phyloP scores from a whole-genome alignment of 2,329 filamentous ascomycete species.

The Venturia oleaginea region DNA sequence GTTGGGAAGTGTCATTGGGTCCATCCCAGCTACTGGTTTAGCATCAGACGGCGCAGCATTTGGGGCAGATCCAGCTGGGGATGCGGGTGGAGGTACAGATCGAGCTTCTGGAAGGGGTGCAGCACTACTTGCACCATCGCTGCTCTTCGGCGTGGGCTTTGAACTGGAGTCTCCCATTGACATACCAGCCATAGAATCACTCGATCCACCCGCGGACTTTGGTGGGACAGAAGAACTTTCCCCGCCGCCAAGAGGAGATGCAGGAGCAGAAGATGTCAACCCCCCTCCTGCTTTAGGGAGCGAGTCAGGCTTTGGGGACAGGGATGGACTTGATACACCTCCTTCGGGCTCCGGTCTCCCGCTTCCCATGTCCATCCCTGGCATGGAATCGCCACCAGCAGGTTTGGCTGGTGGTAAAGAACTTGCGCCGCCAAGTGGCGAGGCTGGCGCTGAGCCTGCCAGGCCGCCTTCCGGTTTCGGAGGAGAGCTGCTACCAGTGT shows the following conservation, averaged over 20 bases:
- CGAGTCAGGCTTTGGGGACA: no score
- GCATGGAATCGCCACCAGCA: not conserved
- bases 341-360: not conserved
- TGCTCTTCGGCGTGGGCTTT: no score
- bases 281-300: no score
- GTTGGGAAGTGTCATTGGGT: not conserved
- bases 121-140: no score
- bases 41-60: not conserved
- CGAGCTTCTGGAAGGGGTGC: no score
- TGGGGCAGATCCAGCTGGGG: not conserved
- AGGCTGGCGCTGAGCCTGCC: not conserved
- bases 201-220: not conserved
- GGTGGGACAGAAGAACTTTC: not conserved
- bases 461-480: not conserved
- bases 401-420: not conserved
- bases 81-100: not conserved
- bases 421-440: not conserved
- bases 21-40: not conserved
- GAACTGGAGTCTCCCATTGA: no score
- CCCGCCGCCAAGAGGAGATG: no score
- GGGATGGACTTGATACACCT: not conserved
- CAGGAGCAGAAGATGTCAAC: no score
- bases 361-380: not conserved
- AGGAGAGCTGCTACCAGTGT: no score
- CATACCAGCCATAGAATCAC: no score